These are phyloP conservation scores for Saccharomyces cerevisiae DNA, from an alignment of 805 yeast species.

Conservation along the genomic window DNA sequence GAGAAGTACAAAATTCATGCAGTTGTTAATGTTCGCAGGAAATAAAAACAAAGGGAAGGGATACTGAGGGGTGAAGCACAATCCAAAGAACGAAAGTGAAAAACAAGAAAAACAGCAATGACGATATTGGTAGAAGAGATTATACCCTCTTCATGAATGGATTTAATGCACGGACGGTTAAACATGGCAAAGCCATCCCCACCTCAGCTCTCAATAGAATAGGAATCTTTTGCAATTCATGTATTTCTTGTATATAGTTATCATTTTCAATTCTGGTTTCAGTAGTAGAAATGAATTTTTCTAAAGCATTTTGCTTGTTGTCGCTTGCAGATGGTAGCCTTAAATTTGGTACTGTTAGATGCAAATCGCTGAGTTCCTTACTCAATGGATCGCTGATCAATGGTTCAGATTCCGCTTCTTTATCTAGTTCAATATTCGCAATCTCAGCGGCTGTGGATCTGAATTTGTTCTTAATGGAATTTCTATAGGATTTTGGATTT, in stretches of 20 bases:
- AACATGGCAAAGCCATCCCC: slow-evolving; percentile 92
- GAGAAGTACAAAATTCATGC: not conserved
- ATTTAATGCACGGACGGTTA: slow-evolving; percentile 83
- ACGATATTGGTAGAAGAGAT: not conserved
- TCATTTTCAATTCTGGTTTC: slow-evolving; percentile 55
- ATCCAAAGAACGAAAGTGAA: not conserved
- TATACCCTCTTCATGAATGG: slow-evolving; percentile 48
- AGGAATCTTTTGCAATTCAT: slow-evolving; percentile 72
- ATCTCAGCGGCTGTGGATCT: slow-evolving; percentile 66
- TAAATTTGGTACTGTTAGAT: slow-evolving; percentile 42
- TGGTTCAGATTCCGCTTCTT: slow-evolving; percentile 17
- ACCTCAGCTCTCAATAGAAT: slow-evolving; percentile 81
- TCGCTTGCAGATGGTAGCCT: slow-evolving; percentile 23
- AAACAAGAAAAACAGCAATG: not conserved
- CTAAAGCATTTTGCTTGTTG: slow-evolving; percentile 34
- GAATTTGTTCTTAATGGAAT: slow-evolving; percentile 69
- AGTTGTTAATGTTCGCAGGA: not conserved
- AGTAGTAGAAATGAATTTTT: slow-evolving; percentile 47
- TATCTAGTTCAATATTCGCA: slow-evolving; percentile 41
- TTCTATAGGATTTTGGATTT: slow-evolving; percentile 65
- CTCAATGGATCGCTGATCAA: slow-evolving; percentile 36
- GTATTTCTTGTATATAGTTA: slow-evolving; percentile 67
- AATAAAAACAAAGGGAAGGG: not conserved
- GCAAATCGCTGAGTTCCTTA: slow-evolving; percentile 42
- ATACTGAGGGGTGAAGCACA: not conserved